phyloP scores from a whole-genome alignment of 345 rosid genomes.

The Citrus medica region DNA sequence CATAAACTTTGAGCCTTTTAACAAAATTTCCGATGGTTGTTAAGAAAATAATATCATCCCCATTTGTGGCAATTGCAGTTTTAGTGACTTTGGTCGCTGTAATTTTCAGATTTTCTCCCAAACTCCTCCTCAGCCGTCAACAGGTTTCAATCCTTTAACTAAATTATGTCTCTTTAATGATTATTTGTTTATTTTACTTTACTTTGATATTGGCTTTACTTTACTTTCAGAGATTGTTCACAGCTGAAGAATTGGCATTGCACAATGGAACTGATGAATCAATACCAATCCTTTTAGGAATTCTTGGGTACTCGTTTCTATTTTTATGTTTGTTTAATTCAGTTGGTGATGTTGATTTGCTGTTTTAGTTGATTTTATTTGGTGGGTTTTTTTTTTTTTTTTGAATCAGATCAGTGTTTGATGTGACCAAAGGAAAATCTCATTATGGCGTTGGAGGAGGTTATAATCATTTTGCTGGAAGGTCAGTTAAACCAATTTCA shows the following conservation, averaged over 20 bases:
- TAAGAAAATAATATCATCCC: constrained; percentile 28
- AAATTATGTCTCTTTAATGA: background rate
- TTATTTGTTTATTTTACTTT: background rate
- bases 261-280: constrained; percentile 78
- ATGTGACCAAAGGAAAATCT: constrained; percentile 87
- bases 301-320: constrained; percentile 58
- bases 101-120: constrained; percentile 37
- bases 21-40: constrained; percentile 4
- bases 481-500: constrained; percentile 38
- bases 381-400: background rate
- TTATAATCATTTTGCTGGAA: constrained; percentile 91
- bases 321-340: background rate
- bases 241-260: constrained; percentile 62
- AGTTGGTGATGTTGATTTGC: background rate
- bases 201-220: background rate
- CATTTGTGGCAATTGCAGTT: constrained; percentile 37
- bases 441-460: constrained; percentile 90
- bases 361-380: background rate
- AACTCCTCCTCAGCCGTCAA: constrained; percentile 19
- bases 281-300: constrained; percentile 71
- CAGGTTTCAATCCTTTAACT: constrained; percentile 32
- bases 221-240: constrained; percentile 51
- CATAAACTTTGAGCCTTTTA: background rate
- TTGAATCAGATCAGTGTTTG: constrained; percentile 75
- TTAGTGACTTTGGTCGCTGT: constrained; percentile 46